These are phyloP conservation scores for Flaveria sonorensis DNA, from an alignment of 129 eudicot genomes.

Conservation along the genomic window DNA sequence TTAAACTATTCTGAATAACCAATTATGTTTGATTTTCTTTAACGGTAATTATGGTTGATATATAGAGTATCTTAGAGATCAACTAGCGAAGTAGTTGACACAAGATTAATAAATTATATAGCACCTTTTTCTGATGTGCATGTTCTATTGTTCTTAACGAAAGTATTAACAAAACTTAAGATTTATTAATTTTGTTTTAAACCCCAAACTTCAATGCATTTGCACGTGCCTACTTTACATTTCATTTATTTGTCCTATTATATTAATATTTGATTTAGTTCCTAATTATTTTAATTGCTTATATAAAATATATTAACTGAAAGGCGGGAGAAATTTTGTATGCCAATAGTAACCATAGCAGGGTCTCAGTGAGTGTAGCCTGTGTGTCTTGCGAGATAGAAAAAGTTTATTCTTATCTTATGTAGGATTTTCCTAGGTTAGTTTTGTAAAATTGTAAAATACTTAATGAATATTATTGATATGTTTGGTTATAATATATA, in stretches of 20 bases:
- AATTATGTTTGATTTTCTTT: not conserved
- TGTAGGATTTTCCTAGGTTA: too few species aligned
- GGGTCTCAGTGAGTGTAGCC: too few species aligned
- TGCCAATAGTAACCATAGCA: not conserved
- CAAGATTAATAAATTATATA: not conserved
- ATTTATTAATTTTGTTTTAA: slow-evolving; percentile 13
- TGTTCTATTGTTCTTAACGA: slow-evolving; percentile 10
- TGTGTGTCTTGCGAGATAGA: too few species aligned
- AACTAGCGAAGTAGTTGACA: slow-evolving; percentile 13
- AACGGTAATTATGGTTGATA: not conserved
- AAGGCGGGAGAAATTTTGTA: not conserved
- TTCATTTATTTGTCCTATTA: not conserved
- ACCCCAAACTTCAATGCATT: slow-evolving; percentile 22
- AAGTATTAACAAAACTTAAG: not conserved
- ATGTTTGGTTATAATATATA: too few species aligned
- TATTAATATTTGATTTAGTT: not conserved
- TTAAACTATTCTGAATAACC: not conserved
- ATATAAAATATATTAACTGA: not conserved
- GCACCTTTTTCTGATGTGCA: slow-evolving; percentile 23
- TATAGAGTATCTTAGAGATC: slow-evolving; percentile 18
- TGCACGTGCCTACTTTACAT: slow-evolving; percentile 7
- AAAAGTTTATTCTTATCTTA: too few species aligned
- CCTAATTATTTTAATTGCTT: not conserved
- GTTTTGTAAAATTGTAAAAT: too few species aligned
- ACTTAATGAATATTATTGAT: too few species aligned